A percentile compares a stretch with the other conserved stretches of the same genome.
Conservation (phyloP, 345 rosid genomes). For the Linum trigynum region DNA sequence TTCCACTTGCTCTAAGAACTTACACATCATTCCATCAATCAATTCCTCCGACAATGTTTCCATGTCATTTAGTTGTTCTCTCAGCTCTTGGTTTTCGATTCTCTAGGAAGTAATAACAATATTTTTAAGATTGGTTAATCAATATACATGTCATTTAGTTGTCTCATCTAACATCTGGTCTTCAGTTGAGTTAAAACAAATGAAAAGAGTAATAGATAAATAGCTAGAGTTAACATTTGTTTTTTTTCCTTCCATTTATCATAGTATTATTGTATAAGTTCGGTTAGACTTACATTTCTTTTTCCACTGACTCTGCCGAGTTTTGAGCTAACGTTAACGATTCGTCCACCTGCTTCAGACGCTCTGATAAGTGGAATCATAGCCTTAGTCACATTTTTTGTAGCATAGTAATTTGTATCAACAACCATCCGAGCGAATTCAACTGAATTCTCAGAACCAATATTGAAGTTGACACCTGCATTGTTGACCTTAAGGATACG, state of each 20-base stretch:
- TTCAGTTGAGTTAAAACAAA: too few species aligned
- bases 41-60: slow-evolving; percentile 60
- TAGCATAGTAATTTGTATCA: slow-evolving; percentile 73
- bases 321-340: slow-evolving; percentile 80
- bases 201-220: too few species aligned
- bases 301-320: slow-evolving; percentile 74
- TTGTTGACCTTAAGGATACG: slow-evolving; percentile 54
- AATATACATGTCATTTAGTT: too few species aligned
- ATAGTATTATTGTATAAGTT: too few species aligned
- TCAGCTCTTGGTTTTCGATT: slow-evolving; percentile 48
- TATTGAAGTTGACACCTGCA: slow-evolving; percentile 84
- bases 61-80: slow-evolving; percentile 40
- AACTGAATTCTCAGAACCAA: slow-evolving; percentile 68
- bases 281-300: slow-evolving; percentile 49
- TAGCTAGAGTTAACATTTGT: too few species aligned
- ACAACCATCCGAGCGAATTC: slow-evolving; percentile 53
- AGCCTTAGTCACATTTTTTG: slow-evolving; percentile 61
- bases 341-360: slow-evolving; percentile 65
- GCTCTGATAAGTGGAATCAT: slow-evolving; percentile 80
- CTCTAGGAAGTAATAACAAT: slow-evolving; percentile 32
- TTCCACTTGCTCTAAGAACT: slow-evolving; percentile 70
- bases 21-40: slow-evolving; percentile 45
- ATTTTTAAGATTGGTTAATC: too few species aligned
- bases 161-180: too few species aligned
- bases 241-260: too few species aligned